Base-by-base conservation (phyloP, 768 basidiomycete species). In the Trametes cinnabarina region DNA sequence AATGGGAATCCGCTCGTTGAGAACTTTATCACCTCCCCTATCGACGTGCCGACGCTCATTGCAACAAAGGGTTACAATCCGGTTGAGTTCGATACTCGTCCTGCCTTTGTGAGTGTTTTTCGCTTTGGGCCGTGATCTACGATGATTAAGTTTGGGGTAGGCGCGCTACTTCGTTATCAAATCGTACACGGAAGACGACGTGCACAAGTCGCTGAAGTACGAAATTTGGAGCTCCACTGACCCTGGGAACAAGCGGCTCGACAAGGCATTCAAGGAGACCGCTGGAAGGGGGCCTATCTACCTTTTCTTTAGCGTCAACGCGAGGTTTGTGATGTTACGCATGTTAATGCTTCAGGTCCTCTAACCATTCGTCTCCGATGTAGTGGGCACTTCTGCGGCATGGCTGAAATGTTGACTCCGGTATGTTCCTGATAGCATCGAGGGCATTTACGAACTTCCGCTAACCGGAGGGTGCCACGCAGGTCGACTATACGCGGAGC, bases 161-260 rank as follows among this genome's bases (percentile, higher is more conserved):
- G 94, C 96, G 3, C 82, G 95, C 15, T 98, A 81, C 75, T 98
- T 98, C 68, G 96, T 98, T 30, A 98, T 99, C 80, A 99, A 99
- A 72, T 96, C 93, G 0, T 99, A 95, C 74, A 98, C 97, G 1
- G 96, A 98, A 72, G 97, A 98, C 67, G 96, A 99, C 68, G 96
- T 99, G 1, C 96, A 98, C 76, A 99, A 99, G 72, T 95, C 92
- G 15, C 81, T 97, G 66, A 96, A 96, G 68, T 95, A 96, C 64
- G 94, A 96, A 72, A 97, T 98, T 47, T 97, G 95, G 95, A 93
- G 92, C 60, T 96, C 94, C 9, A 97, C 95, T 0, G 93, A 94
- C 69, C 90, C 94, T 1, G 97, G 97, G 2, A 99, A 99, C 70
- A 97, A 98, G 76, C 81, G 97, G 34, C 84, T 99, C 15, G 96